These are phyloP conservation scores for Tetracladium maxilliforme DNA, from an alignment of 2,329 filamentous ascomycete genomes.

Conservation along the genomic window DNA sequence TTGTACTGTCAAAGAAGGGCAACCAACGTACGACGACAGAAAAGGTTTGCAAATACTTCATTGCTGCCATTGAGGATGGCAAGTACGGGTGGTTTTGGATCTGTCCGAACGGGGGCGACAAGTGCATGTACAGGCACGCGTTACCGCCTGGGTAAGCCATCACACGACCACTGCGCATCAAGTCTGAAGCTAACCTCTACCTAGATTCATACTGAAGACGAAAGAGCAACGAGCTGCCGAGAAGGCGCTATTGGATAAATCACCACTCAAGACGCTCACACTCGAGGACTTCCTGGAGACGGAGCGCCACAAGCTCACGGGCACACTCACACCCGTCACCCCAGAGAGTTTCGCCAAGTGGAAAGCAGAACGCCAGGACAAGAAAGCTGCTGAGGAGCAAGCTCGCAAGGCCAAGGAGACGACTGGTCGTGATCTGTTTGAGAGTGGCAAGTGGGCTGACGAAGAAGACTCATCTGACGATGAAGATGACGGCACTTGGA, in stretches of 20 bases:
- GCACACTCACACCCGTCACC: conserved; percentile 83
- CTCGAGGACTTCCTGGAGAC: conserved; percentile 96
- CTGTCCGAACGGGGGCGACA: conserved; percentile 90
- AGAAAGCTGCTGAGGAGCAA: conserved; percentile 91
- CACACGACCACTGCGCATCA: not conserved
- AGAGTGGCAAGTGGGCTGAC: conserved; percentile 78
- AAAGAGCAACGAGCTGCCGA: conserved; percentile 93
- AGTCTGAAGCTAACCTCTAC: conserved; percentile 10
- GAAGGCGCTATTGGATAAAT: conserved; percentile 93
- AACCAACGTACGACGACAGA: conserved; percentile 93
- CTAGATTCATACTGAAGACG: conserved; percentile 88
- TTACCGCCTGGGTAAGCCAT: conserved; percentile 75
- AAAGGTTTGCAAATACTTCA: conserved; percentile 98
- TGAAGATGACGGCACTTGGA: conserved; percentile 45
- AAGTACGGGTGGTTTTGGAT: conserved; percentile 99
- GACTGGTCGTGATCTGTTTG: conserved; percentile 87
- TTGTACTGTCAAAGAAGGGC: conserved; percentile 91
- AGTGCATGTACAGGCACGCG: conserved; percentile 97
- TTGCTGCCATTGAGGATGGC: conserved; percentile 90
- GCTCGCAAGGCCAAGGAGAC: conserved; percentile 86
- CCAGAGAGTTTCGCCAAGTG: conserved; percentile 87
- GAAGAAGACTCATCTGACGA: conserved; percentile 30
- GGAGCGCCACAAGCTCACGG: conserved; percentile 88
- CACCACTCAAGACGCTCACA: conserved; percentile 82
- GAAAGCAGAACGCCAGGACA: conserved; percentile 88